Percentiles rank a stretch among this genome's conserved stretches.
Conservation (phyloP, 2,329 filamentous ascomycete species). For the Orbilia javanica region DNA sequence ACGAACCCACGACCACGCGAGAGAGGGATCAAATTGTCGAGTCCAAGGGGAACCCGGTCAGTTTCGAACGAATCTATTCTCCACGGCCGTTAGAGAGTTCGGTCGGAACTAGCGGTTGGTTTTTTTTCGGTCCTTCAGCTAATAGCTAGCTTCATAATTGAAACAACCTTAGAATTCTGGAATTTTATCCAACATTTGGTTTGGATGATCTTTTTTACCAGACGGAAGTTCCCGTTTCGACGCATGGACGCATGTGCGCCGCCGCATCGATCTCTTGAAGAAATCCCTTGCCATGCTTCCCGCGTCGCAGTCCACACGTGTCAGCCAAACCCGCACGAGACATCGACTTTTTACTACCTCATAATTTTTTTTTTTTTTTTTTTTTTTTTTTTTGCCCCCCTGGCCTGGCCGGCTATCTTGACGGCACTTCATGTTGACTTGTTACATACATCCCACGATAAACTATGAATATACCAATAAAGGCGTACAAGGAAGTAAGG, state of each 20-base stretch:
- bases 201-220: background rate
- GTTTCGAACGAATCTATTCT: slow-evolving; percentile 13
- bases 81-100: slow-evolving; percentile 6
- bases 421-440: background rate
- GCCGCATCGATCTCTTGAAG: background rate
- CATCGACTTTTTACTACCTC: slow-evolving; percentile 13
- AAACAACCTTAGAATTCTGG: background rate
- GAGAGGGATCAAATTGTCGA: slow-evolving; percentile 15
- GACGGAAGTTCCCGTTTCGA: slow-evolving; percentile 14
- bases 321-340: slow-evolving; percentile 33
- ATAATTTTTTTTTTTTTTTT: background rate
- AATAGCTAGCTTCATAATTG: background rate
- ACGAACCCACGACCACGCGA: slow-evolving; percentile 21
- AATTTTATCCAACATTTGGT: slow-evolving; percentile 18
- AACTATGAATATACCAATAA: no score
- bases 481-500: background rate
- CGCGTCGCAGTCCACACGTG: slow-evolving; percentile 40
- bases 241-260: background rate
- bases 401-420: background rate
- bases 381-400: slow-evolving; percentile 3
- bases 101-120: slow-evolving; percentile 36
- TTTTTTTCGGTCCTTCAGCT: background rate
- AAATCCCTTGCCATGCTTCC: slow-evolving; percentile 19
- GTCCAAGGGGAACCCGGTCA: slow-evolving; percentile 1
- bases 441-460: slow-evolving; percentile 14